Evolutionary conservation across 2,329 filamentous ascomycete genomes (phyloP).

Genomic region (Grosmannia huntii): DNA sequence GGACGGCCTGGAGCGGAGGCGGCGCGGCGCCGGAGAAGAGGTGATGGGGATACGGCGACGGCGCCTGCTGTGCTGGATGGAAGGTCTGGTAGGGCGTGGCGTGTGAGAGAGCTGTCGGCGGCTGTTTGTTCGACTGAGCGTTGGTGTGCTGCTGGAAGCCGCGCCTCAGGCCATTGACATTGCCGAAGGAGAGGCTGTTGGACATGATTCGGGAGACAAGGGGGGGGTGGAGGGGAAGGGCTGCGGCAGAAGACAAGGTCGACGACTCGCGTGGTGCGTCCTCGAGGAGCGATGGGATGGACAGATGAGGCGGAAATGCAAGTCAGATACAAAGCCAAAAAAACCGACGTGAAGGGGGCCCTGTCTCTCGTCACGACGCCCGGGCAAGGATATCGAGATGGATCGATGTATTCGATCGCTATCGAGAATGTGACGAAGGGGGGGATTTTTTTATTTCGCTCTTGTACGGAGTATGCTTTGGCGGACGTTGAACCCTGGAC

Average conservation of each 20-base stretch:
- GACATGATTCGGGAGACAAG: slow-evolving; percentile 18
- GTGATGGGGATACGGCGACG: slow-evolving; percentile 37
- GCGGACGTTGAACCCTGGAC: slow-evolving; percentile 2
- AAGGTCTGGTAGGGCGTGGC: slow-evolving; percentile 39
- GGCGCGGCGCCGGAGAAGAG: slow-evolving; percentile 36
- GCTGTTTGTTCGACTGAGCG: slow-evolving; percentile 35
- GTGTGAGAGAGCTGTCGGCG: slow-evolving; percentile 38
- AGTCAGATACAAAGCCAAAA: neutral
- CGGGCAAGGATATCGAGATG: neutral
- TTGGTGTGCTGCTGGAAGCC: slow-evolving; percentile 24
- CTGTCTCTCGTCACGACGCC: neutral
- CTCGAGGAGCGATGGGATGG: neutral
- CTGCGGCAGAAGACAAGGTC: neutral
- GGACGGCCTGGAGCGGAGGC: slow-evolving; percentile 32
- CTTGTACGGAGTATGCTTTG: neutral
- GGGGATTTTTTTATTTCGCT: neutral
- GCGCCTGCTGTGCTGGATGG: slow-evolving; percentile 31
- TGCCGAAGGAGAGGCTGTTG: slow-evolving; percentile 40
- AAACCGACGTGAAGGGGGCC: neutral
- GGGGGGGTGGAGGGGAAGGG: neutral
- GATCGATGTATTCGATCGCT: neutral
- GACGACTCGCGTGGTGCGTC: neutral
- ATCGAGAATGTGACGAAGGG: neutral
- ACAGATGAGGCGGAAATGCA: neutral
- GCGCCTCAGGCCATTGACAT: slow-evolving; percentile 31